Evolutionary conservation across 345 rosid genomes (phyloP), one percentile per base, ranked within the genome.

Genomic region (Salix caprea): DNA sequence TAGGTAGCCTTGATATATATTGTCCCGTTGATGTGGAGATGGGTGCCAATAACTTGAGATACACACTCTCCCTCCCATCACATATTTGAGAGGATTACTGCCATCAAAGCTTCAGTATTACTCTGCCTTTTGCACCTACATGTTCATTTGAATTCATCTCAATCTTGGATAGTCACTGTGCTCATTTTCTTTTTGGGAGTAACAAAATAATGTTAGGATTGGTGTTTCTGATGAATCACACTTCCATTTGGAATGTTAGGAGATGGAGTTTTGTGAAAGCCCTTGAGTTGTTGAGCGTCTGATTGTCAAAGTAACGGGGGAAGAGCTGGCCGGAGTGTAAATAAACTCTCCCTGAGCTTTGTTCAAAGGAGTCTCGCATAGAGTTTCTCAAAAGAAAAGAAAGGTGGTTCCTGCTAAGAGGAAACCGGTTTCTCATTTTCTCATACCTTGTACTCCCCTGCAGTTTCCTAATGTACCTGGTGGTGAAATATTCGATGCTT

Each of bases 221-320:
- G 23, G 39, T 56, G 54, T 34, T 23, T 26, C 73, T 76, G 42
- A 76, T 24, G 68, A 76, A 69, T 8, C 26, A 23, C 37, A 23
- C n/a, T 71, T 80, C 50, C 39, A 74, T 77, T 71, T 48, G 44
- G 34, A 65, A 64, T 80, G 65, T 72, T 82, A 86, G 88, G 88
- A 83, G 74, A 86, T 86, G 85, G 88, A 86, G 81, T 86, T 86
- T 77, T 86, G 85, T 60, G 88, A 86, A 75, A 86, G 83, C 76
- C 85, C 85, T 67, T 81, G 30, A 83, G 70, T 65, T 65, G 74
- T 30, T 80, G 64, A 74, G 32, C 58, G 26, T 60, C 42, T 11
- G 39, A 52, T 54, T 70, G 69, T 52, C 68, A 70, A 36, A 58
- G 80, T 64, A 21, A 76, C 50, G 81, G 70, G 65, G 74, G 50